Evolutionary conservation across 2,329 filamentous ascomycete species (phyloP), one percentile per base, ranked within the genome.

Genomic region (Chrysoporthe austroafricana): DNA sequence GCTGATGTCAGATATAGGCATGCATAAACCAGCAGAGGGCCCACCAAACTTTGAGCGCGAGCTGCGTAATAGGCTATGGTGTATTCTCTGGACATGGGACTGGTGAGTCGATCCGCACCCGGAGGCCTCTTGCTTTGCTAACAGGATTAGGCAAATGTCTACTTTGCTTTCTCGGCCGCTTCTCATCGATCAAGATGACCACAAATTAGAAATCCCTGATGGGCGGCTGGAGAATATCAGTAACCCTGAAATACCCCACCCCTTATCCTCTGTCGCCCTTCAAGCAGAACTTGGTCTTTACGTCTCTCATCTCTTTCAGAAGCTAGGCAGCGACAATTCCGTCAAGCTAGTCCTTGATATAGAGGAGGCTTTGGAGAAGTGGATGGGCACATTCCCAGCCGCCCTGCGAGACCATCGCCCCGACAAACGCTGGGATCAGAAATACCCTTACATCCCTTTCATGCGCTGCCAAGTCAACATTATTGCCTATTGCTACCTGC

Each of bases 381-480:
- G 69, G 69, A 70, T 70, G 63, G 61, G 61, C 39, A 66, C 61
- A 4, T 70, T 70, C 21, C 75, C 75, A 1, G 64, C 69, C 26
- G 74, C 73, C 39, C 73, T 75, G 16, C 70, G 72, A 16, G 59
- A 73, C 18, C 62, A 69, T 44, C 54, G 62, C 8, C 73, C 74
- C 2, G 73, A 76, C 9, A 74, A 71, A 7, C 72, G 71, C 6
- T 76, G 74, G 74, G 74, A 76, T 46, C 54, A 66, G 9, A 71
- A 75, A 43, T 64, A 73, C 56, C 70, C 66, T 16, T 73, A 73
- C 66, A 68, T 76, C 14, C 69, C 72, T 13, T 76, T 76, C 59
- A 75, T 76, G 63, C 74, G 74, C 18, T 73, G 73, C 4, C 75
- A 76, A 62, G 68, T 76, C 64, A 74, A 76, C 58, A 63, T 75